These are phyloP conservation scores for Halophytophthora batemanensis DNA, from an alignment of 352 stramenopile genomes.

Conservation along the genomic window DNA sequence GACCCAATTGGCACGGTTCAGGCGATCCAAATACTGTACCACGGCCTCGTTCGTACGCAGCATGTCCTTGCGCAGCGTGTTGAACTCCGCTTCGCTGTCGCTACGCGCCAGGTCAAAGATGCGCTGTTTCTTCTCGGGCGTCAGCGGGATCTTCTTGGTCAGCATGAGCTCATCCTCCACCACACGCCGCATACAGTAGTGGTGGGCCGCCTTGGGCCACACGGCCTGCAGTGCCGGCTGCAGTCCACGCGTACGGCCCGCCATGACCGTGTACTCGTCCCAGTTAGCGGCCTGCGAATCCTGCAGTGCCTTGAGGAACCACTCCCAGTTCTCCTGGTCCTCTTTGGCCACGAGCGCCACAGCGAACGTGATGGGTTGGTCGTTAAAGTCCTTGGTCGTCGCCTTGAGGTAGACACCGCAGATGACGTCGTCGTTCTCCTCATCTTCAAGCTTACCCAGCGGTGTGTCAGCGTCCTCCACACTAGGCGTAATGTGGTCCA, in stretches of 20 bases:
- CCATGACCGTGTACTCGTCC: conserved; percentile 70
- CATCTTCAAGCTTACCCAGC: conserved; percentile 41
- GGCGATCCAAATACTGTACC: conserved; percentile 52
- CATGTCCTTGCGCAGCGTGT: conserved; percentile 50
- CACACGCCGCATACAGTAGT: conserved; percentile 70
- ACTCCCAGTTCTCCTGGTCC: conserved; percentile 70
- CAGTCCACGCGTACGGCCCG: conserved; percentile 49
- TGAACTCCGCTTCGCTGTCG: conserved; percentile 71
- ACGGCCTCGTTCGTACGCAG: conserved; percentile 47
- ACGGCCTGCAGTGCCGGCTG: conserved; percentile 45
- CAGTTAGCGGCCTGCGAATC: conserved; percentile 37
- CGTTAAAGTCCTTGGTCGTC: conserved; percentile 72
- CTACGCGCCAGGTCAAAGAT: conserved; percentile 69
- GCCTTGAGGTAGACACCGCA: conserved; percentile 75
- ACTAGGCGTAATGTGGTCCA: conserved; percentile 51
- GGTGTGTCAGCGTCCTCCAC: conserved; percentile 35
- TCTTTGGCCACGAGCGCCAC: conserved; percentile 66
- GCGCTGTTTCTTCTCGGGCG: conserved; percentile 58
- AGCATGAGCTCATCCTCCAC: conserved; percentile 67
- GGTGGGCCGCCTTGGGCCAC: conserved; percentile 58
- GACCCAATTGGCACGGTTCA: conserved; percentile 63
- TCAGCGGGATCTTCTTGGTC: conserved; percentile 59
- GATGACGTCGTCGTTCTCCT: conserved; percentile 66
- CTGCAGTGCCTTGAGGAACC: conserved; percentile 61
- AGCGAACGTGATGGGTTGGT: conserved; percentile 61